These are phyloP conservation scores for Asterophora lycoperdoides DNA, from an alignment of 768 basidiomycete species.

Conservation along the genomic window DNA sequence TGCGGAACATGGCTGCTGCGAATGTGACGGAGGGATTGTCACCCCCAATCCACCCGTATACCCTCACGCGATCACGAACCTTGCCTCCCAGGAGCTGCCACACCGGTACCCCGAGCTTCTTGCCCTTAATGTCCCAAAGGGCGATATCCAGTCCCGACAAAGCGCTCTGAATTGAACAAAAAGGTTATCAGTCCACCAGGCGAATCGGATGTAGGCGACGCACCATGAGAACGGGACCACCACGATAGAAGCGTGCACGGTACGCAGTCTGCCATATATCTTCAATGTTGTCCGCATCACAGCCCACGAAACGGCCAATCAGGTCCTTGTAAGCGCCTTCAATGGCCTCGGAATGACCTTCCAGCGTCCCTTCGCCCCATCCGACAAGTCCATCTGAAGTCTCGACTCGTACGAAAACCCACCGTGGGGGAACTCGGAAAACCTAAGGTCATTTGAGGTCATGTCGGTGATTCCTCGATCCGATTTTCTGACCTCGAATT, in stretches of 20 bases:
- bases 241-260: conserved; percentile 67
- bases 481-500: conserved; percentile 21
- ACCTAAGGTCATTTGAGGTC: conserved; percentile 26
- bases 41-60: conserved; percentile 61
- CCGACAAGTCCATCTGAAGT: conserved; percentile 60
- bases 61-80: conserved; percentile 54
- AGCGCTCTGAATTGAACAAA: conserved; percentile 42
- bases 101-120: conserved; percentile 60
- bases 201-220: not conserved
- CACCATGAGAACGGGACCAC: conserved; percentile 69
- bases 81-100: conserved; percentile 69
- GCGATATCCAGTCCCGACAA: conserved; percentile 65
- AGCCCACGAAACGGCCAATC: conserved; percentile 53
- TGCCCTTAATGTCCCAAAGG: conserved; percentile 78
- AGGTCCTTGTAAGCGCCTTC: conserved; percentile 64
- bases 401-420: conserved; percentile 71
- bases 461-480: not conserved
- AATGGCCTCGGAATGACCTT: conserved; percentile 70
- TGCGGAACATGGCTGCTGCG: conserved; percentile 47
- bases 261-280: conserved; percentile 71
- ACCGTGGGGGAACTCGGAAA: conserved; percentile 68
- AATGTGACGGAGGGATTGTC: conserved; percentile 50
- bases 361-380: conserved; percentile 74
- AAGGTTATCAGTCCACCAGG: not conserved
- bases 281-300: conserved; percentile 62